Evolutionary conservation across 75 land plant species (phyloP), one percentile per base, ranked within the genome.

Genomic region (Sequoia sempervirens): DNA sequence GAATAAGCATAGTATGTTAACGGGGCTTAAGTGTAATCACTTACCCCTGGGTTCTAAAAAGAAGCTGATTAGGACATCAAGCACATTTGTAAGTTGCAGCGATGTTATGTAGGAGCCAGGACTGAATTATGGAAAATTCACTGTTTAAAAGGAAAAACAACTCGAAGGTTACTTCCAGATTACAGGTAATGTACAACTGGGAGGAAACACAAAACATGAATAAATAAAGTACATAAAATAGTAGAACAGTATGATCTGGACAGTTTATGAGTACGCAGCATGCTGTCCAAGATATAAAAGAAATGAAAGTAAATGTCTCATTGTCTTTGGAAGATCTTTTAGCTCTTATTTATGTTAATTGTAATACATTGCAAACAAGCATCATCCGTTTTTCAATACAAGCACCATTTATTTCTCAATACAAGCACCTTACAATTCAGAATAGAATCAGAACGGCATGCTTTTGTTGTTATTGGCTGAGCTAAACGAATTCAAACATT

Each of bases 401-500:
- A 75, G 79, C 79, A 38, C 36, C 46, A 64, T 64, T 23, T 9
- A 17, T 37, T 75, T 38, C 11, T 37, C 78, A 75, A 3, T 75
- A 30, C 15, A 37, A 75, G 41, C 79, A 75, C 9, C 45, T 40
- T 75, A 23, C 38, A 40, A 40, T 37, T 75, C 37, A 2, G 8
- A 40, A 37, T 20, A 6, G 38, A 75, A 40, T 20, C 37, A 41
- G 87, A 83, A 12, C 69, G 34, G 11, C 56, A 72, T 40, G 84
- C 74, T 41, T 75, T 75, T 40, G 45, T 50, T 50, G 13, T 75
- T 40, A 75, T 40, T 40, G 79, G 41, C 43, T 75, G 23, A 75
- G 41, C 45, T 75, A 18, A 87, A 46, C 54, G 90, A 84, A 52
- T 54, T 80, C 46, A 89, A 82, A 81, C 84, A 82, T 58, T 92